Base-by-base conservation (phyloP, 139 green algal genomes). In the Volvox reticuliferus region DNA sequence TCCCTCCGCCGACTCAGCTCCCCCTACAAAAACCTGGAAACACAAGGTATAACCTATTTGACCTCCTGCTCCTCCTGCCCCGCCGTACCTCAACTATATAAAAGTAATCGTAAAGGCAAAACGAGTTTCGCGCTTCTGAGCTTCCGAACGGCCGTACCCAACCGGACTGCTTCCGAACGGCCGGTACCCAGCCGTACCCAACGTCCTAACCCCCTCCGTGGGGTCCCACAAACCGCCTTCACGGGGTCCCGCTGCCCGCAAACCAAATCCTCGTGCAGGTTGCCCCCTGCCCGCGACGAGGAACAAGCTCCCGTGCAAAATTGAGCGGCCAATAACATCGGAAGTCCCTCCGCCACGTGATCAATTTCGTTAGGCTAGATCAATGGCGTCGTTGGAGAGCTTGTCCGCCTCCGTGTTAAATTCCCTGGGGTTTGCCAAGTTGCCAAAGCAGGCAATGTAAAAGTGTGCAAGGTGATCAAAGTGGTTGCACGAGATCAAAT, bases 321-420 rank as follows among this genome's bases (percentile, higher is more conserved):
- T 30, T 30, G 12, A 12, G 65, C 65, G 21, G 24, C 65, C 9
- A 73, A 26, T 3, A 5, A 73, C 12, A 28, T 12, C 65, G 21
- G 65, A 24, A 73, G 21, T 28, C 65, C 21, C 24, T 5, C 65
- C 65, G 12, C 65, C 24, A 24, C 65, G 21, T 28, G 24, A 28
- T 73, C 44, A 55, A 55, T 55, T 55, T 9, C 44, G 65, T 5
- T 89, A 89, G 0, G 37, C 69, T 24, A 84, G 73, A 75, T 90
- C 86, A 75, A 90, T 90, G 0, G 86, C 86, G 73, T 90, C 86
- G 21, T 90, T 90, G 73, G 50, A 77, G 12, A 90, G 55, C 73
- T 90, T 90, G 73, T 90, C 86, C 26, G 86, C 86, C 12, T 75
- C 86, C 1, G n/a, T 6, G 44, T 90, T 90, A 50, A 22, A 76